Conservation (phyloP, 129 eudicot species). For the Logfia minima region DNA sequence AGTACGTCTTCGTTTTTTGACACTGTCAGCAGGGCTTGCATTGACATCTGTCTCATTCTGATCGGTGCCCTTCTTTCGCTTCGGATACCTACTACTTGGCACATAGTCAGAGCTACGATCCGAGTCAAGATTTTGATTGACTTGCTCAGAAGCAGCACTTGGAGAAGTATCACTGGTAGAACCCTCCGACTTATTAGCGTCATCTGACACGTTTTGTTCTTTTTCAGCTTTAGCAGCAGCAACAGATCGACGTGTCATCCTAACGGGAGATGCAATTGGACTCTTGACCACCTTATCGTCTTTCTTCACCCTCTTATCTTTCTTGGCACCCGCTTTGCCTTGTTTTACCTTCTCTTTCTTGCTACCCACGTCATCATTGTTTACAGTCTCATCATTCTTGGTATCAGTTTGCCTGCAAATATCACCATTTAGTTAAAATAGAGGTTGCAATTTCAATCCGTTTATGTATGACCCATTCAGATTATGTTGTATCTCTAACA, state of each 20-base stretch:
- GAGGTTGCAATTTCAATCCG: background rate
- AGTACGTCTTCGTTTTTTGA: slow-evolving; percentile 70
- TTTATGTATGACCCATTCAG: background rate
- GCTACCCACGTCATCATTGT: slow-evolving; percentile 27
- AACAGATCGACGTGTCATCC: slow-evolving; percentile 27
- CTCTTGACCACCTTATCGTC: slow-evolving; percentile 26
- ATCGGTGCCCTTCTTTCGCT: slow-evolving; percentile 25
- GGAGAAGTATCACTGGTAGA: slow-evolving; percentile 39
- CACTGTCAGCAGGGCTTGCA: slow-evolving; percentile 71
- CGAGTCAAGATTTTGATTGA: slow-evolving; percentile 28
- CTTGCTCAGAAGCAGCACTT: slow-evolving; percentile 39
- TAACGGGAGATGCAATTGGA: slow-evolving; percentile 32
- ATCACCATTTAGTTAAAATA: slow-evolving; percentile 22
- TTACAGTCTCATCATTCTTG: slow-evolving; percentile 50
- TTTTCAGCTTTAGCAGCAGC: slow-evolving; percentile 22
- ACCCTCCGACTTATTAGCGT: slow-evolving; percentile 28
- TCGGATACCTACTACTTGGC: slow-evolving; percentile 29
- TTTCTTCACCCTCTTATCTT: slow-evolving; percentile 31
- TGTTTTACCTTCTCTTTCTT: slow-evolving; percentile 26
- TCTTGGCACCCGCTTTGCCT: slow-evolving; percentile 31
- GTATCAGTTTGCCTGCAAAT: slow-evolving; percentile 45
- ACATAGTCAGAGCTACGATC: slow-evolving; percentile 42
- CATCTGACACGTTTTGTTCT: slow-evolving; percentile 24
- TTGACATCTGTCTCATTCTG: slow-evolving; percentile 26
- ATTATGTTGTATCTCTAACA: background rate